Evolutionary conservation across 129 eudicot genomes (phyloP), one percentile per base, ranked within the genome.

Genomic region (Erigeron canadensis): DNA sequence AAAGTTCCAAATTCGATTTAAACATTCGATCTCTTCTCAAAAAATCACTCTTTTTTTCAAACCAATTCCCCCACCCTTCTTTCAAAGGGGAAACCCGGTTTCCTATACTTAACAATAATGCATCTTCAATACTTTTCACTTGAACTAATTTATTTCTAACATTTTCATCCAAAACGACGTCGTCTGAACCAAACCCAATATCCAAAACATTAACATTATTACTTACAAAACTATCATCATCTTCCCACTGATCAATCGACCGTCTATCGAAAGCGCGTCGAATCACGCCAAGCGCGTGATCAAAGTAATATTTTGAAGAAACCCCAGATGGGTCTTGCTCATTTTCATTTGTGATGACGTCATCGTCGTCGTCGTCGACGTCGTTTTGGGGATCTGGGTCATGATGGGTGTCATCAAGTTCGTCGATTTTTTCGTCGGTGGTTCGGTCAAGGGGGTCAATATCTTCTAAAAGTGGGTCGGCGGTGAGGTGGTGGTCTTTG

Each of bases 31-130:
- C 98, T 13, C 89, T 83, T 72, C 98, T 77, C 44, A 94, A 77
- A 16, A 94, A 94, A 82, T 89, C 98, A 56, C 88, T 84, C 88
- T 94, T 94, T 71, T 83, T 86, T 19, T 94, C 98, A 73, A 94
- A 94, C 98, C 98, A 94, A 39, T 69, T 75, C 23, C 97, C 98
- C 98, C 98, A 94, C 5, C 96, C 98, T 62, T 89, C 93, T 65
- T 95, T 84, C 71, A 94, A 75, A 0, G 85, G 85, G 0, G 98
- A 94, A 81, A 70, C 84, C 76, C 84, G 70, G 48, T 37, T 10
- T 19, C 83, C 87, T 5, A 84, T 75, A 55, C 81, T 93, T 76
- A 94, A 77, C 82, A 94, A 43, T 8, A 94, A 78, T 3, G 89
- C 95, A 79, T 94, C 98, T 72, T 94, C 98, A 41, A 94, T 60